A percentile compares a stretch with the other conserved stretches of the same genome.
phyloP scores from a whole-genome alignment of 2,329 filamentous ascomycete genomes.

The Fusarium fujikuroi region DNA sequence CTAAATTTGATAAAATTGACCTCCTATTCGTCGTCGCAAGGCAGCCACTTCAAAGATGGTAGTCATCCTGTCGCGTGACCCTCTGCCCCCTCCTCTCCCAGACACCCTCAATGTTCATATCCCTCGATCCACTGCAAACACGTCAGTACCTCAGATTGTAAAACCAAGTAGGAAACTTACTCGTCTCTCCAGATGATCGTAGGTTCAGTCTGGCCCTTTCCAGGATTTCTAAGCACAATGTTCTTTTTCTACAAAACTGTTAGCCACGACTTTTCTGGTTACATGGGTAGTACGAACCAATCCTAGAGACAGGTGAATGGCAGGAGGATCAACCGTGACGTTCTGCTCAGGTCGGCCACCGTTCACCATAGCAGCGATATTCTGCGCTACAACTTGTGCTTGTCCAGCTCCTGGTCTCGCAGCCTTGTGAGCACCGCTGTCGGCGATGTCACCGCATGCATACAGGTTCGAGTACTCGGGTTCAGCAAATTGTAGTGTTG shows the following conservation, averaged over 20 bases:
- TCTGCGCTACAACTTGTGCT: constrained; percentile 37
- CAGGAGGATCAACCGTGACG: constrained; percentile 31
- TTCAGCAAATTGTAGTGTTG: constrained; percentile 39
- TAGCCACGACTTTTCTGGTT: accelerated
- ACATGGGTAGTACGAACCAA: constrained; percentile 1
- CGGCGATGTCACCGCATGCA: constrained; percentile 42
- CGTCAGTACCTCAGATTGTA: neutral
- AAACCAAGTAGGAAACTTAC: neutral
- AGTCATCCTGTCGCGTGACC: constrained; percentile 32
- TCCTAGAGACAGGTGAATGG: constrained; percentile 39
- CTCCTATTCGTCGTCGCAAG: accelerated
- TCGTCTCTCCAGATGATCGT: constrained; percentile 37
- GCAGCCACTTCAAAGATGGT: constrained; percentile 25
- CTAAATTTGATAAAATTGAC: neutral
- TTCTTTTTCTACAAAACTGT: constrained; percentile 30
- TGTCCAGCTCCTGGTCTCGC: constrained; percentile 36
- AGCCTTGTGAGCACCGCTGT: constrained; percentile 43
- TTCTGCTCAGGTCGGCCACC: constrained; percentile 21
- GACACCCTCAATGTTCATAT: constrained; percentile 37
- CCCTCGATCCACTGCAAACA: constrained; percentile 20
- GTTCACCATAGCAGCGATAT: constrained; percentile 37
- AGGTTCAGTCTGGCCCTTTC: constrained; percentile 34
- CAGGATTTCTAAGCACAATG: constrained; percentile 42
- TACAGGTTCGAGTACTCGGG: constrained; percentile 39
- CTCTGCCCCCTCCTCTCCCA: constrained; percentile 41